Percentiles rank a stretch among this genome's conserved stretches.
These are phyloP conservation scores for Aspergillus arachidicola DNA, from an alignment of 2,329 filamentous ascomycete species.

Conservation along the genomic window DNA sequence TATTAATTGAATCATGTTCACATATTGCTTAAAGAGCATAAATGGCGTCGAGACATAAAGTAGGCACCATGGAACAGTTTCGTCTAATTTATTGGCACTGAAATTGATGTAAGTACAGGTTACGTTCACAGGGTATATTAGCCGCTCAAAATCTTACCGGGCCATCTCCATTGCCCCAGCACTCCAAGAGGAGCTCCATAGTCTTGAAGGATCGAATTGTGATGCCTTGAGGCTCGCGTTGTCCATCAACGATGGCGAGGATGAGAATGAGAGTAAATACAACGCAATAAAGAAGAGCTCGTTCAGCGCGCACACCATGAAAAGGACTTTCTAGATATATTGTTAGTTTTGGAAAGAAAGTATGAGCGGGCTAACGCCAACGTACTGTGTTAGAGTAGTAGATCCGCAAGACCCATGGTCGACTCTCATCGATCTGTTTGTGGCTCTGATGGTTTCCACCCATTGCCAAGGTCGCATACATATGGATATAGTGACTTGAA, in stretches of 20 bases:
- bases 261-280: constrained; percentile 93
- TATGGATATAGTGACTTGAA: constrained; percentile 82
- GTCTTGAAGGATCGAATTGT: background rate
- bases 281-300: constrained; percentile 95
- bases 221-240: constrained; percentile 42
- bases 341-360: background rate
- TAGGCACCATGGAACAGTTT: constrained; percentile 71
- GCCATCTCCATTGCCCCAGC: constrained; percentile 91
- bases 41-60: constrained; percentile 75
- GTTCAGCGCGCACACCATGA: constrained; percentile 81
- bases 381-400: constrained; percentile 94
- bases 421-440: constrained; percentile 83
- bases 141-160: constrained; percentile 44
- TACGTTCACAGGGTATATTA: too few species aligned
- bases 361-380: constrained; percentile 13
- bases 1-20: constrained; percentile 87
- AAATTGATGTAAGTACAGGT: background rate
- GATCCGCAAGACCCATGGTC: constrained; percentile 82
- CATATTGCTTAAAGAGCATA: constrained; percentile 84
- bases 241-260: constrained; percentile 75
- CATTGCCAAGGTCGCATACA: constrained; percentile 77
- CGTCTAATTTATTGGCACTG: constrained; percentile 80
- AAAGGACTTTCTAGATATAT: constrained; percentile 71
- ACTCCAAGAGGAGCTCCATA: constrained; percentile 64
- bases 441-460: constrained; percentile 75